These are phyloP conservation scores for Melocanna baccifera DNA, from an alignment of 176 grass and related monocot species.

Conservation along the genomic window DNA sequence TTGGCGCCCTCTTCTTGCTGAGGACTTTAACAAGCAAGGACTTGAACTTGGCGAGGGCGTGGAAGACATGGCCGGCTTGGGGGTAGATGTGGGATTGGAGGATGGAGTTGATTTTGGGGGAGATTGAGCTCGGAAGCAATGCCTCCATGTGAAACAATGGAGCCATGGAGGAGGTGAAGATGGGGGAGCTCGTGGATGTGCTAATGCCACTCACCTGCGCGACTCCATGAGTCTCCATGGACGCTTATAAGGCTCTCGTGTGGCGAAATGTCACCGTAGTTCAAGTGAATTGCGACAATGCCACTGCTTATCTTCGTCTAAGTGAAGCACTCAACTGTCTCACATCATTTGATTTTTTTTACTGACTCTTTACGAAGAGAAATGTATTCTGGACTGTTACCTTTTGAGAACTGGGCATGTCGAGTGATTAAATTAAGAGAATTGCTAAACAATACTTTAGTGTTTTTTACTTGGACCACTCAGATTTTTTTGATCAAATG, in stretches of 20 bases:
- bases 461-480: no score
- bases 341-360: neutral
- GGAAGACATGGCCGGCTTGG: constrained; percentile 45
- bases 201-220: neutral
- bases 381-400: no score
- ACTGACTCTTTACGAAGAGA: no score
- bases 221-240: neutral
- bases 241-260: neutral
- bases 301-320: neutral
- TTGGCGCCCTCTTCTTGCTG: constrained; percentile 12
- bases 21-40: constrained; percentile 44
- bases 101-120: constrained; percentile 44
- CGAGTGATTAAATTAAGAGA: neutral
- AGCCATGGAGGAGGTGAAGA: neutral
- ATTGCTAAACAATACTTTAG: no score
- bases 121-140: constrained; percentile 44
- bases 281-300: neutral
- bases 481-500: no score
- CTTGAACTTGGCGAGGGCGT: constrained; percentile 51
- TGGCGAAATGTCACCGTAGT: constrained; percentile 7
- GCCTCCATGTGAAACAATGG: constrained; percentile 35
- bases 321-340: neutral
- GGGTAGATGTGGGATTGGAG: constrained; percentile 56
- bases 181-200: neutral
- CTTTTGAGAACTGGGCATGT: no score